These are phyloP conservation scores for Alternaria arbusti DNA, from an alignment of 2,329 filamentous ascomycete species.

Conservation along the genomic window DNA sequence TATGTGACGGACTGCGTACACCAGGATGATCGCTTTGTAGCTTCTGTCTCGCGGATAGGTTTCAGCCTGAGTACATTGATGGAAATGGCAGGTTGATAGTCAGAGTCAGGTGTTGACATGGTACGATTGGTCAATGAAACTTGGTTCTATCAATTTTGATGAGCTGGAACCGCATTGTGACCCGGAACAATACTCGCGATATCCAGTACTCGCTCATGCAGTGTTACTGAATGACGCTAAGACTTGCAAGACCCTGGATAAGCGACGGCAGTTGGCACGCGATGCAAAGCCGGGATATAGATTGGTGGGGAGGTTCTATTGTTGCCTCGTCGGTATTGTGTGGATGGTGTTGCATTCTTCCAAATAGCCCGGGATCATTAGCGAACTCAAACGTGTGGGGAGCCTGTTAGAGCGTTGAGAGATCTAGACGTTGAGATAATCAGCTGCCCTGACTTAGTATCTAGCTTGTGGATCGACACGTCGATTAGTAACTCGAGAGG, in stretches of 20 bases:
- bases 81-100: constrained; percentile 22
- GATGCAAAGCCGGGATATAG: constrained; percentile 5
- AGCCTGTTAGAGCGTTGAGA: not conserved
- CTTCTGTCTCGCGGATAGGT: constrained; percentile 22
- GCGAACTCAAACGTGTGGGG: constrained; percentile 16
- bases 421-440: not conserved
- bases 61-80: constrained; percentile 35
- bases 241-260: not conserved
- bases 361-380: constrained; percentile 12
- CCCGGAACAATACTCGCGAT: constrained; percentile 25
- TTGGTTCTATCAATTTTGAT: constrained; percentile 35
- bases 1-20: constrained; percentile 23
- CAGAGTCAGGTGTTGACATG: constrained; percentile 11
- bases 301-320: constrained; percentile 13
- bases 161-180: constrained; percentile 16
- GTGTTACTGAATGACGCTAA: constrained; percentile 14
- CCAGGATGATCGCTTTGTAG: constrained; percentile 18
- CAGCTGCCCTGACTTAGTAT: not conserved
- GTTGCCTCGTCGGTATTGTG: constrained; percentile 9
- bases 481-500: not conserved
- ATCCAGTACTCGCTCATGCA: constrained; percentile 14
- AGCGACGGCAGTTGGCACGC: constrained; percentile 24
- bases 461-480: not conserved
- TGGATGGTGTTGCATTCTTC: constrained; percentile 17
- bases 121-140: constrained; percentile 19